Conservation (phyloP, 768 basidiomycete genomes). For the Tulasnella sp. region DNA sequence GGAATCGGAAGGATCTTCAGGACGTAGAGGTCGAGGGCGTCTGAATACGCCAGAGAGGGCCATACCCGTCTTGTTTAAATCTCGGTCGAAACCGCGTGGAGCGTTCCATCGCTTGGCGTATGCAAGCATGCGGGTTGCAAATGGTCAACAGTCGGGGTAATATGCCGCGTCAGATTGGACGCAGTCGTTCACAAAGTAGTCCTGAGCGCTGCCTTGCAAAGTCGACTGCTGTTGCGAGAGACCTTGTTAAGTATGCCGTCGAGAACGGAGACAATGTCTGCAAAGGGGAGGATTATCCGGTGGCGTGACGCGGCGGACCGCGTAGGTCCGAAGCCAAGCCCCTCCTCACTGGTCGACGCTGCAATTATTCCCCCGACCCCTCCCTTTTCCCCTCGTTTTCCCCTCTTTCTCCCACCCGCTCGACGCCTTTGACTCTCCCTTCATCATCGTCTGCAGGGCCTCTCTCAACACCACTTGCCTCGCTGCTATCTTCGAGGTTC, state of each 20-base stretch:
- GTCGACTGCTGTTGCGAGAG: not conserved
- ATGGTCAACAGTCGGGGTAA: not conserved
- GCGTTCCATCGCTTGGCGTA: not conserved
- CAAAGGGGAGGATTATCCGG: not conserved
- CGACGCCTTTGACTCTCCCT: not conserved
- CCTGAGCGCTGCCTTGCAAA: not conserved
- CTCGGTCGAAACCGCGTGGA: not conserved
- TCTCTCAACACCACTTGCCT: not conserved
- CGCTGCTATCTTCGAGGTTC: not conserved
- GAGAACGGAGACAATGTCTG: not conserved
- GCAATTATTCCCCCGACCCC: not conserved
- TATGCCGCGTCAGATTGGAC: not conserved
- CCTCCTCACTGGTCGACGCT: not conserved
- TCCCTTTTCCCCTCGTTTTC: not conserved
- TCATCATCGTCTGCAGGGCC: not conserved
- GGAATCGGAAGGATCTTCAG: constrained; percentile 7
- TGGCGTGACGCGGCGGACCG: constrained; percentile 17
- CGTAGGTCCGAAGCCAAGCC: constrained; percentile 13
- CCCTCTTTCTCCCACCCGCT: not conserved
- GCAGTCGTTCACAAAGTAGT: not conserved
- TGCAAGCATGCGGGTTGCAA: not conserved
- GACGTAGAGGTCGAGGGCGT: not conserved
- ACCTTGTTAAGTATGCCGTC: not conserved
- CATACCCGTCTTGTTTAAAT: not conserved
- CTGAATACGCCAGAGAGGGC: not conserved